Evolutionary conservation across 2,329 filamentous ascomycete genomes (phyloP).

Genomic region (Aplosporella prunicola): DNA sequence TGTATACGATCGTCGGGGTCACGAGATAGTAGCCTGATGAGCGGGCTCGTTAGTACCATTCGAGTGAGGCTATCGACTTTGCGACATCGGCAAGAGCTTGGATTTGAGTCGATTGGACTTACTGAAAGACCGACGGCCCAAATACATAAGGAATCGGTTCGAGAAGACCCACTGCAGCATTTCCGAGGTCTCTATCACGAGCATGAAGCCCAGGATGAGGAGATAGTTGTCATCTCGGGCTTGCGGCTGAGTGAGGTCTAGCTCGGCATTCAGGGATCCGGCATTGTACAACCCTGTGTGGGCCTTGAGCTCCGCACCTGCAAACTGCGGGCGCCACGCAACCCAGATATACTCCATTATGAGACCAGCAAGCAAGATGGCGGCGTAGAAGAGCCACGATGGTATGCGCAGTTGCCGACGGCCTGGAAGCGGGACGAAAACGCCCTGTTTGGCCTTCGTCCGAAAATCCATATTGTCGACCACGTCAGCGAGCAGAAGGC

Average conservation of each 20-base stretch:
- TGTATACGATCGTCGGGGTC: constrained; percentile 34
- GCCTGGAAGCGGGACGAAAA: constrained; percentile 11
- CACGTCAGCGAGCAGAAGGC: constrained; percentile 40
- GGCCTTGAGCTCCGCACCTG: constrained; percentile 29
- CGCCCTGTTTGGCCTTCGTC: constrained; percentile 13
- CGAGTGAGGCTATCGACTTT: neutral
- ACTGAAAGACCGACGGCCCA: constrained; percentile 38
- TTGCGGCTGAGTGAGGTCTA: constrained; percentile 26
- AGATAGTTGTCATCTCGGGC: constrained; percentile 37
- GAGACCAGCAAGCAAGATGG: constrained; percentile 26
- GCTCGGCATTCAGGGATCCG: constrained; percentile 26
- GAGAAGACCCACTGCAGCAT: constrained; percentile 27
- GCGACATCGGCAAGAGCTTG: neutral
- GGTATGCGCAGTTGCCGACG: neutral
- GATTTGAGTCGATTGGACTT: constrained; percentile 20
- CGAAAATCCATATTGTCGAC: constrained; percentile 35
- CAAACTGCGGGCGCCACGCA: constrained; percentile 28
- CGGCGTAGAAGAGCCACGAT: constrained; percentile 25
- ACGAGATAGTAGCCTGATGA: constrained; percentile 33
- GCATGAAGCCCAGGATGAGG: constrained; percentile 33
- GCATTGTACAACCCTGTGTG: constrained; percentile 35
- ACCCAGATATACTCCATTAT: constrained; percentile 36
- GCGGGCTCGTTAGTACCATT: constrained; percentile 2
- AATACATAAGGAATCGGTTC: constrained; percentile 25
- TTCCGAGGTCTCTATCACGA: constrained; percentile 33